A percentile compares a stretch with the other conserved stretches of the same genome.
Evolutionary conservation across 306 rosid genomes (phyloP).

Genomic region (Coriaria nepalensis): DNA sequence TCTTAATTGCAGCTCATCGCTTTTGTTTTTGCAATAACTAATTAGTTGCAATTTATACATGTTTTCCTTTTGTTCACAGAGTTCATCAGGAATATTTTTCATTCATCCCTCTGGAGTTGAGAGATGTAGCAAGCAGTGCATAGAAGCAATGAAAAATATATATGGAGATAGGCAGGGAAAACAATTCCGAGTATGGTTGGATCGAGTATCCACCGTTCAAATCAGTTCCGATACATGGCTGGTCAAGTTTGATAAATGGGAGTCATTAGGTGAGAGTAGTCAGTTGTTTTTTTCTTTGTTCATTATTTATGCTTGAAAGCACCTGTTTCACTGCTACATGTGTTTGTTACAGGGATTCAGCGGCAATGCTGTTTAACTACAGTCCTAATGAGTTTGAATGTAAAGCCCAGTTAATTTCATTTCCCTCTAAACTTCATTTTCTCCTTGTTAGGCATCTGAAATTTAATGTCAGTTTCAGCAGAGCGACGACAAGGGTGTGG

Average conservation of each 20-base stretch:
- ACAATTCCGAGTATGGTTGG: conserved; percentile 49
- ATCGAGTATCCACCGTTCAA: conserved; percentile 31
- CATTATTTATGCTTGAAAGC: not conserved
- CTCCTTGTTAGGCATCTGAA: not conserved
- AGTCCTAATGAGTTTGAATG: conserved; percentile 51
- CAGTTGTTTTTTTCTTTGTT: not conserved
- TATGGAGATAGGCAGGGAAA: conserved; percentile 38
- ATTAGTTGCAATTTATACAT: not conserved
- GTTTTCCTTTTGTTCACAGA: conserved; percentile 8
- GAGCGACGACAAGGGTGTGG: conserved; percentile 20
- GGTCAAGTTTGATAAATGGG: conserved; percentile 72
- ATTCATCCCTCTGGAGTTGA: conserved; percentile 54
- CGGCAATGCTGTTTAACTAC: conserved; percentile 39
- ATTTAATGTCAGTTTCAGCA: conserved; percentile 18
- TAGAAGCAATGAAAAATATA: conserved; percentile 14
- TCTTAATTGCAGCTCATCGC: not conserved
- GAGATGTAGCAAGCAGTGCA: conserved; percentile 17
- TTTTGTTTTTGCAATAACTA: too few relatives aligned
- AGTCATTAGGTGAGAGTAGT: conserved; percentile 35
- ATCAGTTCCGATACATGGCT: conserved; percentile 51
- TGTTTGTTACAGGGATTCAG: conserved; percentile 22
- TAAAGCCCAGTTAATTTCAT: conserved; percentile 4
- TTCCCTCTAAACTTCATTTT: too few relatives aligned
- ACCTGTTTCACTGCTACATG: conserved; percentile 10
- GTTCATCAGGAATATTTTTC: conserved; percentile 8